Conservation (phyloP, 352 stramenopile species). For the Pythium sp. region DNA sequence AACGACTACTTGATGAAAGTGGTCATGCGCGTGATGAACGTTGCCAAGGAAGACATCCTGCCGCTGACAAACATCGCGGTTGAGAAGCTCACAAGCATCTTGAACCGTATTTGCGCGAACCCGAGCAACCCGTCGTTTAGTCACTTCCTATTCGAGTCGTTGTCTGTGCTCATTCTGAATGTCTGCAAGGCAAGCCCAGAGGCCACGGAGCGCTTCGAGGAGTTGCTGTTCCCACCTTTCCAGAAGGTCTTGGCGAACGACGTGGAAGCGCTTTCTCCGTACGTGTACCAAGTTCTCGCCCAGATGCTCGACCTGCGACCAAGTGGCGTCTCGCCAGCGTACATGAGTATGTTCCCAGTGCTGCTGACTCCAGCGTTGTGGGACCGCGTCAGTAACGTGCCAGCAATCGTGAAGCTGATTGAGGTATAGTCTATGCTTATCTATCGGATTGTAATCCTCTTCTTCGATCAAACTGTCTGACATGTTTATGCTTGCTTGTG, state of each 20-base stretch:
- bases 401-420: constrained; percentile 96
- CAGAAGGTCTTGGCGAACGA: constrained; percentile 97
- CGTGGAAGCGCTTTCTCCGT: constrained; percentile 92
- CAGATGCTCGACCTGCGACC: constrained; percentile 96
- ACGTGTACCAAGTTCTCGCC: constrained; percentile 99
- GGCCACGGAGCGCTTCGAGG: constrained; percentile 90
- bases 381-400: constrained; percentile 96
- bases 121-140: constrained; percentile 98
- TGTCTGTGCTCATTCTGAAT: constrained; percentile 94
- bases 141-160: constrained; percentile 99
- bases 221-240: constrained; percentile 96
- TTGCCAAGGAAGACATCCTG: constrained; percentile 92
- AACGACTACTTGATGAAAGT: constrained; percentile 99
- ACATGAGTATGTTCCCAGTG: constrained; percentile 94
- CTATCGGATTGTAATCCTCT: neutral
- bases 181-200: constrained; percentile 86
- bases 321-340: constrained; percentile 87
- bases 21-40: constrained; percentile 94
- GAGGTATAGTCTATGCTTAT: constrained; percentile 33
- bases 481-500: neutral
- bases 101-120: constrained; percentile 96
- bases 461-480: neutral
- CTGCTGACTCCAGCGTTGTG: constrained; percentile 94
- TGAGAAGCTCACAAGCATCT: constrained; percentile 90
- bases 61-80: constrained; percentile 93